Evolutionary conservation across 352 stramenopile species (phyloP).

Genomic region (Thalassiosira hispida): DNA sequence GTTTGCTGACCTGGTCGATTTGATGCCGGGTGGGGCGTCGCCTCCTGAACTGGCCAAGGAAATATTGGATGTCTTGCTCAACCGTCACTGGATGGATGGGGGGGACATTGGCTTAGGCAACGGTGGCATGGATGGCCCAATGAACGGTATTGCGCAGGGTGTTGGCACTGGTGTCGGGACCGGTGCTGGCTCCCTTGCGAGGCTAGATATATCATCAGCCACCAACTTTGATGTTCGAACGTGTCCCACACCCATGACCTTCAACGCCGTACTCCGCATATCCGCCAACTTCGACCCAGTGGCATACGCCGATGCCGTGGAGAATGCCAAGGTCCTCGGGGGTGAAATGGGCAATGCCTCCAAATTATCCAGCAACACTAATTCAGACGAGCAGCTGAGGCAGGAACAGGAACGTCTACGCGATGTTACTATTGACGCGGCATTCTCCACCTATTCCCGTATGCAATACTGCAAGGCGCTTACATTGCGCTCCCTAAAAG

Average conservation of each 20-base stretch:
- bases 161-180: slow-evolving; percentile 44
- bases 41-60: slow-evolving; percentile 46
- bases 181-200: slow-evolving; percentile 38
- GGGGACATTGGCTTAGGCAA: slow-evolving; percentile 44
- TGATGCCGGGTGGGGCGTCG: slow-evolving; percentile 19
- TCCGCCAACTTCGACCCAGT: slow-evolving; percentile 48
- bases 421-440: slow-evolving; percentile 59
- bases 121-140: background rate
- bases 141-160: slow-evolving; percentile 28
- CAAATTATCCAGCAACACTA: background rate
- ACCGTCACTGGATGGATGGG: slow-evolving; percentile 52
- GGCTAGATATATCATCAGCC: background rate
- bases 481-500: slow-evolving; percentile 35
- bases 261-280: slow-evolving; percentile 59
- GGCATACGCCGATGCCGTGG: slow-evolving; percentile 34
- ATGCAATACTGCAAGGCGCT: slow-evolving; percentile 48
- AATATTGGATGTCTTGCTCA: slow-evolving; percentile 34
- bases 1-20: slow-evolving; percentile 37
- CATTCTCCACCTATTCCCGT: slow-evolving; percentile 44
- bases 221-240: slow-evolving; percentile 56
- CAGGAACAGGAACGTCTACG: slow-evolving; percentile 47
- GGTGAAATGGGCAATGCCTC: slow-evolving; percentile 16
- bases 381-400: slow-evolving; percentile 12
- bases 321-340: slow-evolving; percentile 35
- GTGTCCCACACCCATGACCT: slow-evolving; percentile 58